These are phyloP conservation scores for Termitomyces sp. DNA, from an alignment of 768 basidiomycete species.

Conservation along the genomic window DNA sequence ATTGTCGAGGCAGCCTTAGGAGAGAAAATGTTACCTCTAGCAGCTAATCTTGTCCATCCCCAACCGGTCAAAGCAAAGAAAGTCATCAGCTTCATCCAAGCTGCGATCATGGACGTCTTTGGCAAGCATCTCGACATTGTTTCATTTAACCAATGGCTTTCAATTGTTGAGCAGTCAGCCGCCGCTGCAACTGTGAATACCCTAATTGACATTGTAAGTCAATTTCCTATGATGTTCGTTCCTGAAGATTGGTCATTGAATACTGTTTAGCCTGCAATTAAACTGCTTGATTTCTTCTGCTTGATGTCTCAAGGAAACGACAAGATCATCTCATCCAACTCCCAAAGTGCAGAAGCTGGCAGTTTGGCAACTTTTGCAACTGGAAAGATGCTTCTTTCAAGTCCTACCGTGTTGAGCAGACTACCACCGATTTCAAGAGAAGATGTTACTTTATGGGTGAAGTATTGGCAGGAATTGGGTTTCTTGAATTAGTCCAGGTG, in stretches of 20 bases:
- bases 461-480: not conserved
- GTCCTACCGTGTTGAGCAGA: not conserved
- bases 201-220: conserved; percentile 10
- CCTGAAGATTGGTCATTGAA: too few species aligned
- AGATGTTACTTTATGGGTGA: not conserved
- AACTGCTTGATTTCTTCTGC: conserved; percentile 16
- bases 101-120: conserved; percentile 8
- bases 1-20: conserved; percentile 29
- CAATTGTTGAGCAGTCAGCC: conserved; percentile 10
- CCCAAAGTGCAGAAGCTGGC: not conserved
- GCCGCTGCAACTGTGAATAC: conserved; percentile 8
- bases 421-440: not conserved
- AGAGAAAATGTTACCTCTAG: conserved; percentile 10
- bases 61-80: conserved; percentile 28
- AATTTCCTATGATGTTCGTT: too few species aligned
- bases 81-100: conserved; percentile 13
- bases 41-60: conserved; percentile 33
- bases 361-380: not conserved
- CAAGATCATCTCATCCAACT: not conserved
- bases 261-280: conserved; percentile 16
- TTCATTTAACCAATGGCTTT: conserved; percentile 20
- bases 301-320: not conserved
- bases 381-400: not conserved
- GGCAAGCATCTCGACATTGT: conserved; percentile 11
- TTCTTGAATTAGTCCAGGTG: not conserved